Evolutionary conservation across 352 stramenopile species (phyloP), one percentile per base, ranked within the genome.

Genomic region (Ophiocytium majus): DNA sequence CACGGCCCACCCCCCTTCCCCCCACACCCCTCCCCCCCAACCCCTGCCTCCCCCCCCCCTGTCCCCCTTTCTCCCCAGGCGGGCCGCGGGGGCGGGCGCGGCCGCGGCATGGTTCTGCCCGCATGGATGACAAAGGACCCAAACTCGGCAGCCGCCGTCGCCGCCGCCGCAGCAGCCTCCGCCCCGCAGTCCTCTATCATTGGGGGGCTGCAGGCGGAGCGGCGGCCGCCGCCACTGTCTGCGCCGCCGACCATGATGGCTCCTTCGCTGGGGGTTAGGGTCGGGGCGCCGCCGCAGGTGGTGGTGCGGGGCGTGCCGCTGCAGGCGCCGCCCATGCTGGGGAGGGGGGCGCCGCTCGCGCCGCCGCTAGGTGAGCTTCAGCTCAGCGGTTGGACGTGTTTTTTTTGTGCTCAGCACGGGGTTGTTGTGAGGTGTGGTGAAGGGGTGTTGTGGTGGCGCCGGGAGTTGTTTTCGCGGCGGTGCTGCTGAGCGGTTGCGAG

Each of bases 51-150:
- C 5, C 43, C 43, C 43, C 43, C 14, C 43, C 5, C 43, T 14
- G 5, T 57, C 43, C 43, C 43, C 43, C 43, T 57, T 14, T 14
- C 43, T 14, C 5, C 43, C 43, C 43, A 5, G 5, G 43, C 43
- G 5, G 43, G 43, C 43, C 5, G 43, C 5, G 43, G 43, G 5
- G 79, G 31, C 32, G 84, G 84, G 31, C 84, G 84, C 50, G 84
- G 84, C 36, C 80, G 84, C 28, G 84, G 84, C 34, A 88, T 88
- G 84, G 84, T 88, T 64, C 57, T 89, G 31, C 85, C 85, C 33
- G 85, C 85, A 37, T 89, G 85, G 85, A 89, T 89, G 81, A 89
- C 85, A 17, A 75, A 82, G 23, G 79, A 23, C 37, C 75, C 71
- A 79, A 66, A 28, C 57, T 66, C 57, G 19, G 28, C 71, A 79